A percentile compares a stretch with the other conserved stretches of the same genome.
Conservation (phyloP, 306 rosid genomes). For the Amphicarpaea edgeworthii region DNA sequence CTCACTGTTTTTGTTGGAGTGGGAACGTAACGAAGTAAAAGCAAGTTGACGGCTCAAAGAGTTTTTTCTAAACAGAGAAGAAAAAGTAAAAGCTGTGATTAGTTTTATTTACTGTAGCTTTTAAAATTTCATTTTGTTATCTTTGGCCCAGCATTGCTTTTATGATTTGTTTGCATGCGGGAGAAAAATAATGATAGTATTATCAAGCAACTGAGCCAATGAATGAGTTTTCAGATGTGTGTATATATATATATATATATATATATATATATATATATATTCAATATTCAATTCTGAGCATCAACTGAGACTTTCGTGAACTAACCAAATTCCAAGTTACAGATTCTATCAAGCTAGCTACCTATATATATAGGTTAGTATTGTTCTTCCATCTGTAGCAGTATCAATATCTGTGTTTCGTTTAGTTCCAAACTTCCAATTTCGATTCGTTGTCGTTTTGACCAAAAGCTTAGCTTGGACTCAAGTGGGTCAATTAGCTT, state of each 20-base stretch:
- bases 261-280: too few species aligned
- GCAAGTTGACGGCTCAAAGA: slow-evolving; percentile 49
- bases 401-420: background rate
- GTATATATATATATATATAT: background rate
- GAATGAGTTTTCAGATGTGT: slow-evolving; percentile 37
- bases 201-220: slow-evolving; percentile 28
- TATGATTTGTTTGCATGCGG: slow-evolving; percentile 53
- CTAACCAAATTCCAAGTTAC: slow-evolving; percentile 42
- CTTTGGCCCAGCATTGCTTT: slow-evolving; percentile 53
- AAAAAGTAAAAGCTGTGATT: slow-evolving; percentile 42
- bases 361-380: slow-evolving; percentile 40
- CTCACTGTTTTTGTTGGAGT: slow-evolving; percentile 36
- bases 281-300: slow-evolving; percentile 29
- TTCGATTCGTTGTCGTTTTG: slow-evolving; percentile 15
- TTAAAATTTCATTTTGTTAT: slow-evolving; percentile 43
- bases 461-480: background rate
- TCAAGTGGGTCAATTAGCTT: slow-evolving; percentile 25
- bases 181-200: slow-evolving; percentile 28
- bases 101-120: slow-evolving; percentile 37
- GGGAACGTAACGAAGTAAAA: slow-evolving; percentile 48
- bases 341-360: slow-evolving; percentile 38
- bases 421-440: slow-evolving; percentile 24
- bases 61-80: slow-evolving; percentile 40
- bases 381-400: slow-evolving; percentile 36
- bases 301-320: slow-evolving; percentile 12